Evolutionary conservation across 2,329 filamentous ascomycete species (phyloP).

Genomic region (Scedosporium minutisporum): DNA sequence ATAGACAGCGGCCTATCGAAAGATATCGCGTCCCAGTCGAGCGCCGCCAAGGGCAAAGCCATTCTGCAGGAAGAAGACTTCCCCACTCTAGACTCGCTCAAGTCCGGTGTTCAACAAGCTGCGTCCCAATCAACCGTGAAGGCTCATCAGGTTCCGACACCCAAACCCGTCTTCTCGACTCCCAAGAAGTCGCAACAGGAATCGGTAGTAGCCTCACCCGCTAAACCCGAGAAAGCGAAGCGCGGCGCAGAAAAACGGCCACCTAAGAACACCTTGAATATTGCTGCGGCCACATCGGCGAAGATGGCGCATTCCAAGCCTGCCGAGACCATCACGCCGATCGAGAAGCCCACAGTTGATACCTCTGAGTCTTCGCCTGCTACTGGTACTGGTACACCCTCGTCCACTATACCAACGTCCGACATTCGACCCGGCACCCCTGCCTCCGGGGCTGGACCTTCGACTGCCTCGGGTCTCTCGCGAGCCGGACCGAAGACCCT

Average conservation of each 20-base stretch:
- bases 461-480: slow-evolving; percentile 11
- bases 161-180: slow-evolving; percentile 16
- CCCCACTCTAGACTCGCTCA: slow-evolving; percentile 44
- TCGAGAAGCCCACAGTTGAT: background rate
- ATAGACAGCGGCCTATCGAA: slow-evolving; percentile 36
- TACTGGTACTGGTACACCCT: slow-evolving; percentile 3
- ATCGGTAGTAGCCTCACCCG: background rate
- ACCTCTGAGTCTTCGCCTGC: background rate
- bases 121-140: slow-evolving; percentile 25
- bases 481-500: slow-evolving; percentile 47
- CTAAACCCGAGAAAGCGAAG: slow-evolving; percentile 2
- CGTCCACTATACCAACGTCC: background rate
- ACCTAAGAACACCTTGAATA: slow-evolving; percentile 34
- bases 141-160: slow-evolving; percentile 23
- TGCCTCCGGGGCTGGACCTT: slow-evolving; percentile 31
- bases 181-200: slow-evolving; percentile 19
- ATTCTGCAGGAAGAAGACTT: slow-evolving; percentile 53
- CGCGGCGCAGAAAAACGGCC: slow-evolving; percentile 26
- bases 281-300: slow-evolving; percentile 31
- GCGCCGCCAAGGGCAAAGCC: slow-evolving; percentile 19
- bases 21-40: slow-evolving; percentile 31
- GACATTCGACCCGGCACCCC: slow-evolving; percentile 15
- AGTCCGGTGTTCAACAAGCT: slow-evolving; percentile 22
- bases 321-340: slow-evolving; percentile 14
- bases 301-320: slow-evolving; percentile 23